Base-by-base conservation (phyloP, 2,329 filamentous ascomycete genomes). In the Talaromyces sp. region DNA sequence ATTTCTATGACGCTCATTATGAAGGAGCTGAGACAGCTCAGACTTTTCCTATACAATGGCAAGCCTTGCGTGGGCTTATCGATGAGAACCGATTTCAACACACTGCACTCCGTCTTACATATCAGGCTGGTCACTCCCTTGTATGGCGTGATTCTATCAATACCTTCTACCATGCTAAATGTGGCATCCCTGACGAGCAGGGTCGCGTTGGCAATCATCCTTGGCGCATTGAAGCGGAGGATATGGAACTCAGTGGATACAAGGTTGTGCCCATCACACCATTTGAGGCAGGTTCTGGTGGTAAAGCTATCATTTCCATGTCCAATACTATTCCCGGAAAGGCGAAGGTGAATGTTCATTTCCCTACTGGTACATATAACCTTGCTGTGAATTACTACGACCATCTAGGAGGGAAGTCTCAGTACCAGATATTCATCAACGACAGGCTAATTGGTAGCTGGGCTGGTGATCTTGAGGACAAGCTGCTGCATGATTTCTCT, bases 91-190 rank as follows among this genome's bases (percentile, higher is more conserved):
- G 87, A 27, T 89, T 79, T 70, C 76, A 84, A 5, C 79, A 89
- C 54, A 79, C 84, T 36, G 75, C 84, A 0, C 85, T 82, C 73
- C 81, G 84, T 2, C 81, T 88, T 11, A 75, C 75, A 1, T 91
- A 85, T 70, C 88, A 90, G 71, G 85, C 88, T 0, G 88, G 88
- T 0, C 88, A 91, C 72, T 80, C 86, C 0, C 79, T 91, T 19
- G 84, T 90, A 17, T 91, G 88, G 88, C 81, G 88, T 15, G 88
- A 90, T 68, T 80, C 85, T 0, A 84, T 91, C 73, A 84, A 77
- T 67, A 77, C 84, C 60, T 90, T 88, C 74, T 90, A 88, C 73
- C 67, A 78, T 69, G 86, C 84, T 69, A 72, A 85, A 42, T 87
- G 85, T 0, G 77, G 81, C 2, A 88, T 91, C 51, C 70, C 82